Evolutionary conservation across 495 filamentous ascomycete species (phyloP).

Genomic region (Aspergillus nanangensis): DNA sequence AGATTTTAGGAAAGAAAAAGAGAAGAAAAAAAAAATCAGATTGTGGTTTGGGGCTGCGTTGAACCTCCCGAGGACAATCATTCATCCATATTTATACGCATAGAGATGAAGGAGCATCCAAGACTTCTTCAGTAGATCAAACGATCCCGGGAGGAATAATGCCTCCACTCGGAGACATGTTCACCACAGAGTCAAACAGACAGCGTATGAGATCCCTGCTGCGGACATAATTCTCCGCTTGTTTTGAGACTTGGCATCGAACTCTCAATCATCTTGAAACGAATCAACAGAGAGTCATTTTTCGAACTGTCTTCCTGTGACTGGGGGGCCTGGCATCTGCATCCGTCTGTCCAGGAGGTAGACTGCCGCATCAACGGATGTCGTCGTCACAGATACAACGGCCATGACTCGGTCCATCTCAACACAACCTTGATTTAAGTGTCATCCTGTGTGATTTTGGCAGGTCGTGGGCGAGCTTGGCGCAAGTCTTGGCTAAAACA

Average conservation of each 20-base stretch:
- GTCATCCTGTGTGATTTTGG: too few species aligned
- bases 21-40: not conserved
- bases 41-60: not conserved
- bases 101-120: not conserved
- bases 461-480: too few species aligned
- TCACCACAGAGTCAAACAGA: not conserved
- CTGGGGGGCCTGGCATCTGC: too few species aligned
- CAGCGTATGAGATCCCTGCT: not conserved
- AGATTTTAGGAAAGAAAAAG: not conserved
- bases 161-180: not conserved
- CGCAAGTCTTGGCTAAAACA: too few species aligned
- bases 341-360: too few species aligned
- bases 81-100: not conserved
- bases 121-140: not conserved
- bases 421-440: too few species aligned
- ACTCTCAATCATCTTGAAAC: not conserved
- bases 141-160: not conserved
- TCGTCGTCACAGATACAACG: too few species aligned
- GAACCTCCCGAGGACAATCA: too few species aligned
- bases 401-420: too few species aligned
- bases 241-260: not conserved
- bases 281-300: too few species aligned
- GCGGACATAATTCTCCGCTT: not conserved
- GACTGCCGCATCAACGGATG: too few species aligned
- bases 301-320: too few species aligned